These are phyloP conservation scores for Hyparrhenia diplandra DNA, from an alignment of 176 grass and related monocot species.

Conservation along the genomic window DNA sequence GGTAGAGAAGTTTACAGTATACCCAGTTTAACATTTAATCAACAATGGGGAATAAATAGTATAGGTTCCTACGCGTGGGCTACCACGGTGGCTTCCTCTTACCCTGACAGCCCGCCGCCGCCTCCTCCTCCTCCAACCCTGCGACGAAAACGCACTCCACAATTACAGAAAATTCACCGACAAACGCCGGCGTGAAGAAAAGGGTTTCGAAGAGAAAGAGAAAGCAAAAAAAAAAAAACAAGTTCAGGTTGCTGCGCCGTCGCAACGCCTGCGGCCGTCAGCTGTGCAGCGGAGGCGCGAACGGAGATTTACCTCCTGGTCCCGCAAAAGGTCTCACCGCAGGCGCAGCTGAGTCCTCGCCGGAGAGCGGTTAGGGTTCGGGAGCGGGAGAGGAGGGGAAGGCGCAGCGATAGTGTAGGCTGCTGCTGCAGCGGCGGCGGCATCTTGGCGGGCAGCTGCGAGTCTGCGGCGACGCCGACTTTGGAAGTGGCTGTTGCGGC, in stretches of 20 bases:
- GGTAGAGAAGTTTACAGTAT: not conserved
- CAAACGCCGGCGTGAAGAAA: not conserved
- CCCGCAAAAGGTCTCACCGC: too few species aligned
- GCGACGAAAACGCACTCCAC: slow-evolving; percentile 2
- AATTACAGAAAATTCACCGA: not conserved
- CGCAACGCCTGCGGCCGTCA: not conserved
- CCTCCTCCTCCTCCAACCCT: slow-evolving; percentile 52
- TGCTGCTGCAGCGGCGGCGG: too few species aligned
- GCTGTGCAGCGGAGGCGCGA: not conserved
- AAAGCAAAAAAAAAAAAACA: not conserved
- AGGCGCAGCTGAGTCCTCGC: not conserved
- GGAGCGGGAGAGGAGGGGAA: too few species aligned
- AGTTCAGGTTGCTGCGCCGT: not conserved
- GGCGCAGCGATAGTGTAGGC: too few species aligned
- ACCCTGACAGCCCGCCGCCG: not conserved
- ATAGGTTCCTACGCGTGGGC: too few species aligned
- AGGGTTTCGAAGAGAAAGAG: too few species aligned
- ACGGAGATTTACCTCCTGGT: slow-evolving; percentile 35
- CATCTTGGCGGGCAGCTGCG: too few species aligned
- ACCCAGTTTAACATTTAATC: not conserved
- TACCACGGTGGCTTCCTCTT: too few species aligned
- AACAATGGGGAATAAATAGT: not conserved
- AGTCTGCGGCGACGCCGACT: too few species aligned
- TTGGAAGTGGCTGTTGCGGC: too few species aligned
- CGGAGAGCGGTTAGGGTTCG: too few species aligned